Evolutionary conservation across 352 stramenopile genomes (phyloP), one percentile per base, ranked within the genome.

Genomic region (Pythium monospermum): DNA sequence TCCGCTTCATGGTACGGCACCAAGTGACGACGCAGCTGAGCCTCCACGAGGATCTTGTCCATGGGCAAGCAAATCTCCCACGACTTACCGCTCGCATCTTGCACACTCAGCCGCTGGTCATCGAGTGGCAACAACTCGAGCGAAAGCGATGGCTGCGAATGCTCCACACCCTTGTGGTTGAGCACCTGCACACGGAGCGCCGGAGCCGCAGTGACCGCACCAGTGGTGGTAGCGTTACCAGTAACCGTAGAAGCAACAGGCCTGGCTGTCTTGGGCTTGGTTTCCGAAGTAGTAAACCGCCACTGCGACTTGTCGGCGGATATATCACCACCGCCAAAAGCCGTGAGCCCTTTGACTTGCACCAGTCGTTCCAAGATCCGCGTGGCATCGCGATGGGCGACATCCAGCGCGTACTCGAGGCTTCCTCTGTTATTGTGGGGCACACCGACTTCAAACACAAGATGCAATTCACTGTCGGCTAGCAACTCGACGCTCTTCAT

Each of bases 11-110:
- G 42, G 19, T 67, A 71, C 15, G 73, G 73, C 13, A 67, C 45
- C 16, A 87, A 18, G 2, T 65, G 31, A 15, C 71, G 68, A 31
- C 78, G 67, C 26, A 90, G 43, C 18, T 60, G 44, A 8, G 76
- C 69, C 57, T 85, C 76, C 6, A 64, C 44, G 18, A 79, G 38
- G 19, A 86, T 65, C 26, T 61, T 53, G 7, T 62, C 49, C 1
- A 79, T 72, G 6, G 68, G 60, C 2, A 90, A 56, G 28, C 66
- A 71, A 3, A 90, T 23, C 1, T 90, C 71, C 37, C 72, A 65
- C 2, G 43, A 26, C 11, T 43, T 62, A 1, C 67, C 64, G 6
- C 61, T 35, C 1, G 48, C 33, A 38, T 81, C 73, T 6, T 57
- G 53, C 12, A 73, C 57, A 44, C 53, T 68, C 7, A 90, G 40